Evolutionary conservation across 2,329 filamentous ascomycete genomes (phyloP).

Genomic region (Apiospora marii): DNA sequence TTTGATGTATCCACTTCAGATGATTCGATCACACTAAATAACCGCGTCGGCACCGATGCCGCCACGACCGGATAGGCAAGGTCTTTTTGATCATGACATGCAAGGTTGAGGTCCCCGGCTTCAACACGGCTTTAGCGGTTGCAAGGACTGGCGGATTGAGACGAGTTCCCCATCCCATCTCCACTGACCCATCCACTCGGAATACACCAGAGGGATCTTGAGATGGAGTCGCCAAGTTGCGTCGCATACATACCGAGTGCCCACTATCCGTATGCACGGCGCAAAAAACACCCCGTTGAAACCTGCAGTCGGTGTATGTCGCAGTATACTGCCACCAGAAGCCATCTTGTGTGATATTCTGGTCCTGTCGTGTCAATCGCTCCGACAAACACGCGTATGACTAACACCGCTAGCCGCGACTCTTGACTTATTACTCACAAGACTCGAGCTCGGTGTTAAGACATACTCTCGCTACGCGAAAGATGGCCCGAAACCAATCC

Average conservation of each 20-base stretch:
- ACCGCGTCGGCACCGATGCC: not conserved
- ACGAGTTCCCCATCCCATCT: not conserved
- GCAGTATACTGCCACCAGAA: not conserved
- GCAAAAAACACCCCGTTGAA: not conserved
- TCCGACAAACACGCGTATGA: not conserved
- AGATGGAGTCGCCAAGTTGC: not conserved
- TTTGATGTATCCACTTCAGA: not conserved
- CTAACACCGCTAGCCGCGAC: not conserved
- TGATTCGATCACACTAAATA: not conserved
- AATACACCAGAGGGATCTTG: not conserved
- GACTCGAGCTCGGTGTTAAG: not conserved
- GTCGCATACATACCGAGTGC: not conserved
- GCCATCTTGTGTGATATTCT: not conserved
- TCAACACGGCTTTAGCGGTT: constrained; percentile 13
- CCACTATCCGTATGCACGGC: not conserved
- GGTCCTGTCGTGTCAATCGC: not conserved
- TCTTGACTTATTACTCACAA: constrained; percentile 12
- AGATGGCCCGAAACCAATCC: not conserved
- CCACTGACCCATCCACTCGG: constrained; percentile 9
- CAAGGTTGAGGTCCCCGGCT: not conserved
- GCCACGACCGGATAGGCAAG: not conserved
- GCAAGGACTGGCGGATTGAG: not conserved
- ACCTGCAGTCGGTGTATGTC: not conserved
- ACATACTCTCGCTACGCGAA: not conserved
- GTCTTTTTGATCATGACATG: not conserved